phyloP scores from a whole-genome alignment of 495 filamentous ascomycete genomes.

The Tuber magnatum region DNA sequence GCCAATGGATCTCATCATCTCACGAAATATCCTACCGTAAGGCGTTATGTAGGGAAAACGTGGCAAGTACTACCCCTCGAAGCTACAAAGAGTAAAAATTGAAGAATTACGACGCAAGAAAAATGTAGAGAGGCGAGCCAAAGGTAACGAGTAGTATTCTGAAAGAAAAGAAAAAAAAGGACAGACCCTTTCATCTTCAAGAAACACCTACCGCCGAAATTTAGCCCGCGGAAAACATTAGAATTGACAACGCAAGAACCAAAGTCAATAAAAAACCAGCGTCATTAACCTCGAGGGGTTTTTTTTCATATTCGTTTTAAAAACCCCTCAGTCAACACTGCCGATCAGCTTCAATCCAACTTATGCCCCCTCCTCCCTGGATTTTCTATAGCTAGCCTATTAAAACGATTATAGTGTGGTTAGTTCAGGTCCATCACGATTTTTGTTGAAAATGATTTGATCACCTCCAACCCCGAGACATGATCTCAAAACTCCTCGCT shows the following conservation, averaged over 20 bases:
- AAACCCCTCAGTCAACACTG: background rate
- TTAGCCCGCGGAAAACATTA: slow-evolving; percentile 7
- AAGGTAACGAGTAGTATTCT: background rate
- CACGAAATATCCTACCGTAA: background rate
- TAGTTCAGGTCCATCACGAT: slow-evolving; percentile 22
- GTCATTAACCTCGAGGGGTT: slow-evolving; percentile 10
- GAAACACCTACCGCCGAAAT: slow-evolving; percentile 11
- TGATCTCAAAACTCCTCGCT: slow-evolving; percentile 33
- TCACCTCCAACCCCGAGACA: slow-evolving; percentile 19
- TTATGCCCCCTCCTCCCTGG: slow-evolving; percentile 38
- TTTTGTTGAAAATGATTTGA: slow-evolving; percentile 1
- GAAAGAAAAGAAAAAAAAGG: slow-evolving; percentile 9
- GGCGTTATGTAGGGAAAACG: background rate
- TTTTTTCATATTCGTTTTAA: background rate
- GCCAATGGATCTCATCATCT: background rate
- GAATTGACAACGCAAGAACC: slow-evolving; percentile 17
- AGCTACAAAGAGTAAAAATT: background rate
- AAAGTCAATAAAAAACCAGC: slow-evolving; percentile 17
- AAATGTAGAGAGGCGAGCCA: background rate
- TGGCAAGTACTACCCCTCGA: background rate
- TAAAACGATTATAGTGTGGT: slow-evolving; percentile 6
- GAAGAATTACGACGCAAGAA: background rate
- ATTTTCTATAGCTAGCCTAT: slow-evolving; percentile 41
- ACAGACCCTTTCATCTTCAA: slow-evolving; percentile 8
- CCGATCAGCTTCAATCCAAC: background rate